These are phyloP conservation scores for Fusarium incarnatum DNA, from an alignment of 2,329 filamentous ascomycete species.

Conservation along the genomic window DNA sequence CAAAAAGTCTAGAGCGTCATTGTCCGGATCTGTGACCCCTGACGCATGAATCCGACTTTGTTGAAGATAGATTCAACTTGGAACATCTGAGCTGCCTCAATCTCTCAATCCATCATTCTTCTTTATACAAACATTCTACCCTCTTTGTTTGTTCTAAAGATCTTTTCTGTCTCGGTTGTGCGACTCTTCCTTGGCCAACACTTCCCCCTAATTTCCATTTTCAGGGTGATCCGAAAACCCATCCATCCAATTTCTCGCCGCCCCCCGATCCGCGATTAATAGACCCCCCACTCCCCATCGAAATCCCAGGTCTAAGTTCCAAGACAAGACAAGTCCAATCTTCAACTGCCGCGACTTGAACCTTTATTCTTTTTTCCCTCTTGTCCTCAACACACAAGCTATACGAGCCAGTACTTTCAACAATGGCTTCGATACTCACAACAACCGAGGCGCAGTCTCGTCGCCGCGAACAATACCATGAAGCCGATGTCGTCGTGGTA, in stretches of 20 bases:
- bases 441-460: constrained; percentile 57
- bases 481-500: constrained; percentile 88
- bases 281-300: constrained; percentile 38
- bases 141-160: background rate
- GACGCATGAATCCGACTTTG: constrained; percentile 5
- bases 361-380: background rate
- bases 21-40: constrained; percentile 36
- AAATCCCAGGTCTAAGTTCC: constrained; percentile 17
- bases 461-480: constrained; percentile 67
- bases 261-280: constrained; percentile 34
- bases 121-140: background rate
- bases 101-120: background rate
- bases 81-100: background rate
- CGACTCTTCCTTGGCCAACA: constrained; percentile 1
- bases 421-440: constrained; percentile 49
- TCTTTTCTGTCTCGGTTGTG: background rate
- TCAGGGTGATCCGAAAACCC: constrained; percentile 19
- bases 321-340: constrained; percentile 15
- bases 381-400: constrained; percentile 3
- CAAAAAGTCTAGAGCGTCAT: constrained; percentile 36
- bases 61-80: background rate
- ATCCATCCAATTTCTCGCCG: constrained; percentile 42
- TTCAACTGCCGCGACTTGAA: constrained; percentile 8
- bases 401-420: constrained; percentile 40
- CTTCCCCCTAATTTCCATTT: constrained; percentile 24